Evolutionary conservation across 352 stramenopile genomes (phyloP).

Genomic region (Globisporangium paddicum): DNA sequence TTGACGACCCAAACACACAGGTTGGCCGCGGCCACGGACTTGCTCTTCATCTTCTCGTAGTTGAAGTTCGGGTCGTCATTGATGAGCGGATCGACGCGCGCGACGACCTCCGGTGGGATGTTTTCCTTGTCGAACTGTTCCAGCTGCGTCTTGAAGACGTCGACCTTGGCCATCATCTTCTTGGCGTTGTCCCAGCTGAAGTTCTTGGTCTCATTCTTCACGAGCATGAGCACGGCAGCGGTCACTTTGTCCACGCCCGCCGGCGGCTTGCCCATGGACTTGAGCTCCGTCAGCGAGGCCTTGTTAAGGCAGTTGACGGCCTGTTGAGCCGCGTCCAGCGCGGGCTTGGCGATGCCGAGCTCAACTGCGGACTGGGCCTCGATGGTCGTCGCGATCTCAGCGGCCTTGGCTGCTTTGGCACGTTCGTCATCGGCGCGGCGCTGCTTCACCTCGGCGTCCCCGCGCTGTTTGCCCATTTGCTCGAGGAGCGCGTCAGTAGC

Average conservation of each 20-base stretch:
- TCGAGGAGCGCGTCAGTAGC: slow-evolving; percentile 86
- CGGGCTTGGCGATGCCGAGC: slow-evolving; percentile 76
- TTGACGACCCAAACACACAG: slow-evolving; percentile 93
- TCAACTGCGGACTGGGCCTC: slow-evolving; percentile 67
- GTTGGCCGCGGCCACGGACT: slow-evolving; percentile 88
- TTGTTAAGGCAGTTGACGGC: slow-evolving; percentile 91
- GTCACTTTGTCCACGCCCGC: slow-evolving; percentile 89
- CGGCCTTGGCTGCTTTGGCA: slow-evolving; percentile 62
- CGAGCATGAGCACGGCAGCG: slow-evolving; percentile 86
- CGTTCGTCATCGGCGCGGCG: slow-evolving; percentile 72
- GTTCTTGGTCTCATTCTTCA: slow-evolving; percentile 93
- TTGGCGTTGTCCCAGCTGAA: slow-evolving; percentile 94
- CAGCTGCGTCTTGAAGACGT: slow-evolving; percentile 89
- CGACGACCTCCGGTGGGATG: slow-evolving; percentile 86
- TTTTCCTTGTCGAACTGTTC: slow-evolving; percentile 91
- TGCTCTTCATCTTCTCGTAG: slow-evolving; percentile 93
- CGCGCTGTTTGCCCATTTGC: slow-evolving; percentile 87
- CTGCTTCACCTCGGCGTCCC: slow-evolving; percentile 87
- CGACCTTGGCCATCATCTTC: slow-evolving; percentile 95
- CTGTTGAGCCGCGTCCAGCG: slow-evolving; percentile 75
- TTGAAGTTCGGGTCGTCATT: slow-evolving; percentile 90
- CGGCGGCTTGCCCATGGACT: slow-evolving; percentile 86
- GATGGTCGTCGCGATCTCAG: slow-evolving; percentile 60
- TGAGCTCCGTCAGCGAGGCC: slow-evolving; percentile 82
- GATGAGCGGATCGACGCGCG: slow-evolving; percentile 77